phyloP scores from a whole-genome alignment of 2,329 filamentous ascomycete genomes.

The Truncatella angustata region DNA sequence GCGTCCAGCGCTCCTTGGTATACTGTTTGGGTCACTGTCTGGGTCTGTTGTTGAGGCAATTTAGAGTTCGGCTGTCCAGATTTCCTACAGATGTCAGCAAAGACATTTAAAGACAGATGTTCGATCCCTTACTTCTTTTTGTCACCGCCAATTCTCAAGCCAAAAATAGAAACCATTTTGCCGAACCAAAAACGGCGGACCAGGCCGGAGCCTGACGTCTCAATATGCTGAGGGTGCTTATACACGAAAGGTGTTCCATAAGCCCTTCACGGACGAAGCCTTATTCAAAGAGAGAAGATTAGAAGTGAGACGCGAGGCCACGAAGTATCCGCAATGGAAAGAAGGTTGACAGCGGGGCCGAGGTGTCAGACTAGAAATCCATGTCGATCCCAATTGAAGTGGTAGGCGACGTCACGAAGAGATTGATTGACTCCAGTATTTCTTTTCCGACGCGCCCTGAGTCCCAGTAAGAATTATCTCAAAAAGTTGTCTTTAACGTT shows the following conservation, averaged over 20 bases:
- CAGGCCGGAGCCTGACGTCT: background rate
- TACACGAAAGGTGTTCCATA: background rate
- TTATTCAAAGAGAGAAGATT: background rate
- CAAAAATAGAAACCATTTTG: constrained; percentile 59
- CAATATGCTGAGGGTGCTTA: background rate
- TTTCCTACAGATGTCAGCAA: constrained; percentile 10
- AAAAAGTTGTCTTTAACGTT: background rate
- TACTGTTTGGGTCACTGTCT: constrained; percentile 13
- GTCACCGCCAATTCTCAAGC: constrained; percentile 53
- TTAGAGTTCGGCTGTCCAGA: constrained; percentile 20
- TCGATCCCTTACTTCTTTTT: constrained; percentile 51
- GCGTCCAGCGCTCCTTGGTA: constrained; percentile 11
- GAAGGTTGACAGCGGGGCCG: constrained; percentile 1
- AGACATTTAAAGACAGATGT: background rate
- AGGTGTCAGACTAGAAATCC: background rate
- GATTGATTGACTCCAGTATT: background rate
- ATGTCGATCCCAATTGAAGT: constrained; percentile 3
- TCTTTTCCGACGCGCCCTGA: background rate
- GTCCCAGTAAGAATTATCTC: background rate
- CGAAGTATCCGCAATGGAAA: background rate
- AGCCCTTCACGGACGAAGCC: background rate
- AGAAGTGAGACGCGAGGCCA: background rate
- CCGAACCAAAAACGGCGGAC: background rate
- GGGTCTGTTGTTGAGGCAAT: constrained; percentile 13
- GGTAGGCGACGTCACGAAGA: background rate